phyloP scores from a whole-genome alignment of 139 green algal species.

The Chlamydomonas sp. region DNA sequence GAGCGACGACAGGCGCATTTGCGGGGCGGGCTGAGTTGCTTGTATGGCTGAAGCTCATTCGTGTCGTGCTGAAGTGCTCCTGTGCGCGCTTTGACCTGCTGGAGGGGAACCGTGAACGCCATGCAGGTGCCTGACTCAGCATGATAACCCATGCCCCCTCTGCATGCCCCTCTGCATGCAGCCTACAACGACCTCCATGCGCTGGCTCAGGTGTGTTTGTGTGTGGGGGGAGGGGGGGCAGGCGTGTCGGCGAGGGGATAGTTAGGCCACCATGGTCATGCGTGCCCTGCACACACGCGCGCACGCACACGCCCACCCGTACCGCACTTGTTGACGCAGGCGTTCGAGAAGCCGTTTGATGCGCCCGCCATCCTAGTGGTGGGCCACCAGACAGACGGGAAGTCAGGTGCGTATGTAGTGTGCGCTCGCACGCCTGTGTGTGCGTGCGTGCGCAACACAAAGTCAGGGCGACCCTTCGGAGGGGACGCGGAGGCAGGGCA shows the following conservation, averaged over 20 bases:
- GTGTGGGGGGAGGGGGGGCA: background rate
- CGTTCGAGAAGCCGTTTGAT: conserved; percentile 60
- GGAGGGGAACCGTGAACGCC: no score
- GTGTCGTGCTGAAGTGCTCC: background rate
- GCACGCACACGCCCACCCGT: background rate
- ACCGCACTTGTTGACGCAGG: conserved; percentile 2
- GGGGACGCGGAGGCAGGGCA: no score
- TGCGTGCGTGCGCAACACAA: no score
- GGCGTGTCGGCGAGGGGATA: background rate
- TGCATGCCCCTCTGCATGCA: background rate
- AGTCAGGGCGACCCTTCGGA: no score
- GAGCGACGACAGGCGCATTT: no score
- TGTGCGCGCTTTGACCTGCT: background rate
- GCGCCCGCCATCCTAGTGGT: conserved; percentile 91
- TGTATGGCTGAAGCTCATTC: background rate
- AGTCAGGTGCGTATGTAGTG: conserved; percentile 63
- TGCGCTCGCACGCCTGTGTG: no score
- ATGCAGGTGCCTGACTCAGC: no score
- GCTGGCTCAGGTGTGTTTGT: conserved; percentile 10
- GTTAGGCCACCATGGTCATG: background rate
- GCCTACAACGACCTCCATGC: conserved; percentile 14
- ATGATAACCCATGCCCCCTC: conserved; percentile 5
- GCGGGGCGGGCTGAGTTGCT: no score
- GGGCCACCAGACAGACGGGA: conserved; percentile 94
- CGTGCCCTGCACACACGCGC: background rate